Evolutionary conservation across 2,329 filamentous ascomycete species (phyloP), one percentile per base, ranked within the genome.

Genomic region (Pestalotiopsis sp.): DNA sequence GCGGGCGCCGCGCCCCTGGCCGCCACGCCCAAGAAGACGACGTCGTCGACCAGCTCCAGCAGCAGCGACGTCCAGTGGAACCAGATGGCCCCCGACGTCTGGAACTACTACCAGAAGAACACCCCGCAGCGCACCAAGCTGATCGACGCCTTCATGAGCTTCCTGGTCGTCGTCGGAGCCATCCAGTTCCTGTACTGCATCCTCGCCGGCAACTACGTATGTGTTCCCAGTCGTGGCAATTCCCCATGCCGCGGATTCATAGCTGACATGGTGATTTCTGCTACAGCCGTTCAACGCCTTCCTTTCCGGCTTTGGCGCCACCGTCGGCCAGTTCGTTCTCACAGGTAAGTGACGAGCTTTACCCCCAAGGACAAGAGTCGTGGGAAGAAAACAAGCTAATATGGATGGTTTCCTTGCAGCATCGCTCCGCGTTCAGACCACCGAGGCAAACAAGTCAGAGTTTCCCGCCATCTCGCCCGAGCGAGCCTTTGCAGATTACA

Each of bases 261-360:
- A 23, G n/a, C 45, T 52, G 45, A 52, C 45, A 52, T 52, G 7
- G 1, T 9, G 4, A 9, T 20, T 20, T 39, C 38, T 11, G 38
- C 17, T 20, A 20, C 77, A 98, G 95, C 96, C 96, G 11, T 99
- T 99, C 87, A 99, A 99, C 81, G 96, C 97, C 72, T 99, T 99
- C 85, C 90, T 99, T 39, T 93, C 95, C 39, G 97, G 96, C 62
- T 99, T 99, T 85, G 91, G 90, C 70, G 94, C 95, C 17, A 96
- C 95, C 1, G 95, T 99, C 72, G 96, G 96, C 71, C 96, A 99
- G 80, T 99, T 99, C 80, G 96, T 99, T 71, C 89, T 99, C 74
- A 98, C 96, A 64, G 93, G 94, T 86, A 91, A 77, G 84, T 85
- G n/a, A 5, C 38, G 23, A 13, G 36, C 45, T 41, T 25, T 39